Evolutionary conservation across 306 rosid species (phyloP).

Genomic region (Casuarina equisetifolia): DNA sequence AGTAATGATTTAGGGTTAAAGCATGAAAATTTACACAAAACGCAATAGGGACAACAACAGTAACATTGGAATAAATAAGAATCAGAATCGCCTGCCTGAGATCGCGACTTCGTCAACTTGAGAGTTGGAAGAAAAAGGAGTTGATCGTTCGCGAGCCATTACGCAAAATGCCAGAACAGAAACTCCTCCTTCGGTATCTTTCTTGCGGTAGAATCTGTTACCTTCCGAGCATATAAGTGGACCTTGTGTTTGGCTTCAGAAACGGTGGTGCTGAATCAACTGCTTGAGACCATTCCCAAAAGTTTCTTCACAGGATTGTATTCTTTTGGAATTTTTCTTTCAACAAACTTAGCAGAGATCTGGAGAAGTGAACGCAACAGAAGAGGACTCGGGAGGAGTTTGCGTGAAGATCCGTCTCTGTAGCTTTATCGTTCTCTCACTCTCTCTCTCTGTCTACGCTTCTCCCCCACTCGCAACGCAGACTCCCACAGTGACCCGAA

Average conservation of each 20-base stretch:
- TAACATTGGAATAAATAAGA: background rate
- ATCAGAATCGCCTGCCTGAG: slow-evolving; percentile 36
- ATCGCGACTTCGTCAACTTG: slow-evolving; percentile 27
- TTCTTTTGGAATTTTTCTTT: background rate
- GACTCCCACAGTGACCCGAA: too few relatives aligned
- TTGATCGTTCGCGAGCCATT: slow-evolving; percentile 33
- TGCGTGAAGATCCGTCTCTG: slow-evolving; percentile 19
- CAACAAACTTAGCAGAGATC: slow-evolving; percentile 30
- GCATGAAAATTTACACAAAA: background rate
- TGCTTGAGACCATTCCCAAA: background rate
- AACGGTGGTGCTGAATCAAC: background rate
- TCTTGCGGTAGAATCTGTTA: background rate
- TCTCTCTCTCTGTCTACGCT: background rate
- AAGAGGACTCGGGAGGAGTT: slow-evolving; percentile 2
- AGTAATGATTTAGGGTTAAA: background rate
- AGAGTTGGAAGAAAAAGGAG: slow-evolving; percentile 16
- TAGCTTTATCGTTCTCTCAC: slow-evolving; percentile 24
- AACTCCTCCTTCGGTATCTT: slow-evolving; percentile 10
- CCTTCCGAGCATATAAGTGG: background rate
- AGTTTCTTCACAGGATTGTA: too few relatives aligned
- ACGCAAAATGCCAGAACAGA: slow-evolving; percentile 15
- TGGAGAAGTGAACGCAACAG: background rate
- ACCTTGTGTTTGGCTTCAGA: background rate
- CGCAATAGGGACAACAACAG: background rate
- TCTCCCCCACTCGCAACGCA: background rate